These are phyloP conservation scores for Yamadazyma conglobata DNA, from an alignment of 1,139 yeast species.

Conservation along the genomic window DNA sequence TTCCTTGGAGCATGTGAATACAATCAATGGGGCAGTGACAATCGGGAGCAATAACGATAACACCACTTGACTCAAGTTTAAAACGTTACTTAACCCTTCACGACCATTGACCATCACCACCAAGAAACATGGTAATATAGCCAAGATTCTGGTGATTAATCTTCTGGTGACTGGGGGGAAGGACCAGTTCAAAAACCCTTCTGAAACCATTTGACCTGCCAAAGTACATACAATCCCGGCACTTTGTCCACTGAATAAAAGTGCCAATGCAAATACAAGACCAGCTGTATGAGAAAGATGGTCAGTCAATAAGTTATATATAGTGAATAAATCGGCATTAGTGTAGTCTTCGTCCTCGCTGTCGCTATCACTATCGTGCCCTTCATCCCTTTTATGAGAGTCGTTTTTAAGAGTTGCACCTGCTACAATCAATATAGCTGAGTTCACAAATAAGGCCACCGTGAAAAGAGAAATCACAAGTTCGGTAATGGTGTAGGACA, in stretches of 20 bases:
- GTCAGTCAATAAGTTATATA: conserved; percentile 67
- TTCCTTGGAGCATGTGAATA: conserved; percentile 70
- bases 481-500: conserved; percentile 66
- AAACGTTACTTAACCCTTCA: conserved; percentile 74
- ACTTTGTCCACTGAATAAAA: conserved; percentile 93
- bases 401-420: conserved; percentile 60
- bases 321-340: conserved; percentile 80
- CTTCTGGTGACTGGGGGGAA: conserved; percentile 85
- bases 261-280: conserved; percentile 83
- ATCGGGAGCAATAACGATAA: conserved; percentile 81
- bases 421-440: conserved; percentile 74
- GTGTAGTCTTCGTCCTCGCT: conserved; percentile 44
- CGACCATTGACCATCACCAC: conserved; percentile 80
- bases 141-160: conserved; percentile 75
- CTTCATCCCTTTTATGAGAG: conserved; percentile 22
- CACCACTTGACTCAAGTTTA: conserved; percentile 87
- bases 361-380: conserved; percentile 46
- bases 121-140: conserved; percentile 82
- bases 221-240: conserved; percentile 98
- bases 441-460: conserved; percentile 74
- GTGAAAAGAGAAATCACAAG: conserved; percentile 64
- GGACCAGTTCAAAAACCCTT: conserved; percentile 85
- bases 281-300: conserved; percentile 92
- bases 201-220: conserved; percentile 96
- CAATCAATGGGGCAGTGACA: conserved; percentile 84